phyloP scores from a whole-genome alignment of 78 protist genomes.

The Speleostelium caveatum region DNA sequence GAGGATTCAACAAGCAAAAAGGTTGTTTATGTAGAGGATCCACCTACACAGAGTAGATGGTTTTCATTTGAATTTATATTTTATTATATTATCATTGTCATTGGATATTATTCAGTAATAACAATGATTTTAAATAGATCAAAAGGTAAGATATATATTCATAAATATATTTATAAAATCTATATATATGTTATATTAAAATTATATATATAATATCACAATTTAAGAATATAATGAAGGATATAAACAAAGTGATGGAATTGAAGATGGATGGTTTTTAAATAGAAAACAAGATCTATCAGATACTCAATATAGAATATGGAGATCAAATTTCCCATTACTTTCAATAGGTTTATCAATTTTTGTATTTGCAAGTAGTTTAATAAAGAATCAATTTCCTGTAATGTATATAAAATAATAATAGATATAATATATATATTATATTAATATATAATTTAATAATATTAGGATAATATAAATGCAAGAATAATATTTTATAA shows the following conservation, averaged over 20 bases:
- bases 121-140: slow-evolving; percentile 18
- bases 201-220: background rate
- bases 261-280: slow-evolving; percentile 76
- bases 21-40: slow-evolving; percentile 74
- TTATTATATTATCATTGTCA: slow-evolving; percentile 34
- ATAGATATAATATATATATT: background rate
- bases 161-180: background rate
- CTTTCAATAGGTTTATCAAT: slow-evolving; percentile 64
- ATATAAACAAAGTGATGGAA: slow-evolving; percentile 38
- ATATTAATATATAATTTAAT: background rate
- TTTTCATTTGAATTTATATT: slow-evolving; percentile 44
- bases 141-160: slow-evolving; percentile 31
- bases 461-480: slow-evolving; percentile 16
- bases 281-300: slow-evolving; percentile 77
- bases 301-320: slow-evolving; percentile 70
- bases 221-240: slow-evolving; percentile 70
- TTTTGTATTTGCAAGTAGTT: slow-evolving; percentile 33
- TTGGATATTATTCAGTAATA: slow-evolving; percentile 27
- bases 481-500: slow-evolving; percentile 60
- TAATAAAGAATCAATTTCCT: slow-evolving; percentile 21
- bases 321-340: slow-evolving; percentile 72
- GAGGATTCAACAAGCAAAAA: background rate
- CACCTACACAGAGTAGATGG: slow-evolving; percentile 65
- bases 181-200: background rate
- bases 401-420: slow-evolving; percentile 1